Percentiles rank a stretch among this genome's conserved stretches.
These are phyloP conservation scores for Aegilops umbellulata DNA, from an alignment of 176 grass and related monocot species.

Conservation along the genomic window DNA sequence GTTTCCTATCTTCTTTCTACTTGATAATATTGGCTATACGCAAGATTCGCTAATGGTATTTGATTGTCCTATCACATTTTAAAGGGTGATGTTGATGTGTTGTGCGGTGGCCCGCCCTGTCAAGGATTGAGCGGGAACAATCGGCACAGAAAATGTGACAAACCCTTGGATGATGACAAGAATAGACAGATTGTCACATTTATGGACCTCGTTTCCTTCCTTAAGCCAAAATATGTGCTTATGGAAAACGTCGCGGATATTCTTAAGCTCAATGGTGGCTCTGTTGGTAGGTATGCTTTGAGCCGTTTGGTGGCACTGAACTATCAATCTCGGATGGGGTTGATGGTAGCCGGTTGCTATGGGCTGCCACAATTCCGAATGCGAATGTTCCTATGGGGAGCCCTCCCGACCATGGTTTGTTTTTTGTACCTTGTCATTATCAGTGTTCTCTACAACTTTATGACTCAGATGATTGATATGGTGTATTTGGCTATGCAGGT, in stretches of 20 bases:
- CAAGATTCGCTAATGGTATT: not conserved
- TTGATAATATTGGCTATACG: not conserved
- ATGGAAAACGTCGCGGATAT: slow-evolving; percentile 95
- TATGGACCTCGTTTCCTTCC: slow-evolving; percentile 69
- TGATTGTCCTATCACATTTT: not conserved
- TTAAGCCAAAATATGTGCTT: slow-evolving; percentile 74
- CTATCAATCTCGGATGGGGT: slow-evolving; percentile 69
- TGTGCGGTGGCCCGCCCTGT: slow-evolving; percentile 77
- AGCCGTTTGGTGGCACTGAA: slow-evolving; percentile 69
- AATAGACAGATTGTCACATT: slow-evolving; percentile 69
- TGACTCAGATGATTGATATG: not conserved
- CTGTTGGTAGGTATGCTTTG: slow-evolving; percentile 64
- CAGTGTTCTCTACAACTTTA: not conserved
- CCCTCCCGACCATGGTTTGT: slow-evolving; percentile 61
- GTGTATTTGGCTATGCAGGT: slow-evolving; percentile 37
- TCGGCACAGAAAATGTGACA: slow-evolving; percentile 50
- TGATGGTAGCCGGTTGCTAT: slow-evolving; percentile 79
- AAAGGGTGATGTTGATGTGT: slow-evolving; percentile 73
- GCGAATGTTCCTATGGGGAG: slow-evolving; percentile 72
- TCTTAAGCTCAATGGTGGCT: slow-evolving; percentile 67
- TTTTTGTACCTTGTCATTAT: not conserved
- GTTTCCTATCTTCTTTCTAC: not conserved
- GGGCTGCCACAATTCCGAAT: slow-evolving; percentile 79
- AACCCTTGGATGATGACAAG: slow-evolving; percentile 75
- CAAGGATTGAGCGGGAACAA: slow-evolving; percentile 89